Evolutionary conservation across 2,329 filamentous ascomycete species (phyloP), one percentile per base, ranked within the genome.

Genomic region (Exophiala aquamarina): DNA sequence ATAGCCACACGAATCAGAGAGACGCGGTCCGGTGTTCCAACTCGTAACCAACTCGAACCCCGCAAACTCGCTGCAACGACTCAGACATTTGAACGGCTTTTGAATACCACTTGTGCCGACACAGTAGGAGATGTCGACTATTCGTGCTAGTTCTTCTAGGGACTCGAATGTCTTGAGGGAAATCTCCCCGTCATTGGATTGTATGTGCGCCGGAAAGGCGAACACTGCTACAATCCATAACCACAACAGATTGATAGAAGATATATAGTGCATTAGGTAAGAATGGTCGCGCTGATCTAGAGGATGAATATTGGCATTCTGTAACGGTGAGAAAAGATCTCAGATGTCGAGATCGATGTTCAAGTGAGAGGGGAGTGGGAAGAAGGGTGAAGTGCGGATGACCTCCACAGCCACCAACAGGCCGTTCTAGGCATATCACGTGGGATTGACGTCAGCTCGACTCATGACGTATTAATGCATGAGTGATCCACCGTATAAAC

Each of bases 41-140:
- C 90, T 88, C 31, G 78, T 83, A 49, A 93, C 75, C 23, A 98
- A 77, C 53, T 89, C 84, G 57, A 97, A 83, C 3, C 77, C 74
- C 1, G 87, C 82, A 54, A 97, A 96, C 47, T 96, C 89, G 29
- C 74, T 73, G 70, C 93, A 98, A 56, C 88, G 86, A 49, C 87
- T 93, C 11, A 84, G 79, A 68, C 93, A 98, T 23, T 77, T 71
- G 66, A 98, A 98, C 0, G 93, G 93, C 57, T 84, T 83, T 40
- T 78, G 76, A 52, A 98, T 84, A 31, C 92, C 93, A 0, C 87
- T 85, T 4, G 79, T 84, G 52, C 91, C 90, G 49, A 97, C 87
- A 67, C 93, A 98, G 70, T 97, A 97, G 38, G 89, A 76, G 50
- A 97, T 93, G 66, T 98, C 93, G 54, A 96, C 92, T 19, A 97